phyloP scores from a whole-genome alignment of 306 rosid species.

The Albizia julibrissin region DNA sequence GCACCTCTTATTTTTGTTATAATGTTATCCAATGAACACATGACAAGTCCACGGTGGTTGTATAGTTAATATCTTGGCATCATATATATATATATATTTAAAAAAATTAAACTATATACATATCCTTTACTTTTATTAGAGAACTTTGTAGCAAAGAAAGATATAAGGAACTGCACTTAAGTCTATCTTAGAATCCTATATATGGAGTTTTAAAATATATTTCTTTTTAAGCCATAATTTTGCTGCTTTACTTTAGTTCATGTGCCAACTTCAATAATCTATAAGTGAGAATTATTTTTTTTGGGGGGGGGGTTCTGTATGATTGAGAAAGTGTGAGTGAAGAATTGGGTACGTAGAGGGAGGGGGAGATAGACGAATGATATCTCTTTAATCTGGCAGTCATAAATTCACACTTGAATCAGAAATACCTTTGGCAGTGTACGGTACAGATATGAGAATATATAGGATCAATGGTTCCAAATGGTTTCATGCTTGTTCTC shows the following conservation, averaged over 20 bases:
- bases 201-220: not conserved
- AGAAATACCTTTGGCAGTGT: not conserved
- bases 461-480: not conserved
- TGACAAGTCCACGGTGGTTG: not conserved
- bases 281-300: not conserved
- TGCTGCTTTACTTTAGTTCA: not conserved
- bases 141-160: not conserved
- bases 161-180: not conserved
- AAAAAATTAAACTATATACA: not conserved
- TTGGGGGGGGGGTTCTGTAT: not conserved
- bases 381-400: not conserved
- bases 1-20: not conserved
- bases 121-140: not conserved
- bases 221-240: not conserved
- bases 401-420: not conserved
- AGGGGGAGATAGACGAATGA: not conserved
- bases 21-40: not conserved
- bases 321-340: not conserved
- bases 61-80: not conserved
- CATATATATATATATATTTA: too few species aligned
- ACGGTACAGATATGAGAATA: not conserved
- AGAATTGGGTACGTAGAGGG: not conserved
- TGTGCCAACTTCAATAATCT: not conserved
- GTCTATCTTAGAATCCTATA: not conserved
- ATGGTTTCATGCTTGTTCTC: not conserved